Evolutionary conservation across 2,329 filamentous ascomycete genomes (phyloP), one percentile per base, ranked within the genome.

Genomic region (Dothistroma pini): DNA sequence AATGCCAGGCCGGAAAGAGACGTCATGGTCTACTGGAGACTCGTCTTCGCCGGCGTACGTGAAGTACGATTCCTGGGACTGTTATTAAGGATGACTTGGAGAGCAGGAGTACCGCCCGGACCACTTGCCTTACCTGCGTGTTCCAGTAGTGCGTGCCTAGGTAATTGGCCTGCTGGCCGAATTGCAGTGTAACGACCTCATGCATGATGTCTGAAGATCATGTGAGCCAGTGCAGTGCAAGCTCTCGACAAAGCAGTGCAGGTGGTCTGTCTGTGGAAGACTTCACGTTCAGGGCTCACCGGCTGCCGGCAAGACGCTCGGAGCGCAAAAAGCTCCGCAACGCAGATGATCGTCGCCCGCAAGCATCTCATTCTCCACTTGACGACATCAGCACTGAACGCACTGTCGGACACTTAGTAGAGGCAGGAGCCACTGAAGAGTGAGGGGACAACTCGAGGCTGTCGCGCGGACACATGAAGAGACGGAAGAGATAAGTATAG

Each of bases 141-240:
- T 99, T 99, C 95, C 95, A 99, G 76, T 97, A 99, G 79, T 99
- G 95, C 0, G 93, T 96, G 32, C 89, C 93, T 22, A 96, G 80
- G 71, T 97, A 96, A 76, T 99, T 99, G 75, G 90, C 93, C 73
- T 90, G 87, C 74, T 96, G 89, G 49, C 95, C 95, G 62, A 97
- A 86, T 81, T 99, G 95, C 51, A 99, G 81, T 0, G 93, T 97
- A 63, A 99, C 82, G 63, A 97, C 91, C 77, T 99, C 95, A 77
- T 93, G 91, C 95, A 99, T 97, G 5, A 48, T 66, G 44, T 8
- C 38, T 3, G 54, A 2, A 25, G 22, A 10, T 47, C 9, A 21
- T 16, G 9, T 10, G 34, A 38, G 9, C 34, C 10, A 29, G 2
- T 29, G 25, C 2, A 29, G 25, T 29, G 25, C 25, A 29, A 29